A percentile compares a stretch with the other conserved stretches of the same genome.
phyloP scores from a whole-genome alignment of 345 rosid genomes.

The Abelmoschus esculentus region DNA sequence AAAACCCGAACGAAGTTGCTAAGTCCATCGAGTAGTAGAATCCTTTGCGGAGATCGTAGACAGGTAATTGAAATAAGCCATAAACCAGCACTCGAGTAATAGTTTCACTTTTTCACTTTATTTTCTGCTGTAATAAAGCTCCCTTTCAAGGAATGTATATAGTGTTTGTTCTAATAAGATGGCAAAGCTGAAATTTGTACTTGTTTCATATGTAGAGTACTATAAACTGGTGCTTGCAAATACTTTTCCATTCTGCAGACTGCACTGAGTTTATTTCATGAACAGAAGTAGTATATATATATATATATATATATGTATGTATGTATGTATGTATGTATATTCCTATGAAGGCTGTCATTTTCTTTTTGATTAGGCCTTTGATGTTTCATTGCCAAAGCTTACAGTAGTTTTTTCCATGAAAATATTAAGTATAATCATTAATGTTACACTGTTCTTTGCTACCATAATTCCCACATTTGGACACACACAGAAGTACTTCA shows the following conservation, averaged over 20 bases:
- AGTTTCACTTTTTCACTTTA: slow-evolving; percentile 11
- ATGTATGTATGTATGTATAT: too few species aligned
- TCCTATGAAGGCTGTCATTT: not conserved
- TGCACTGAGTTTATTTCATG: not conserved
- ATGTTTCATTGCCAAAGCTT: not conserved
- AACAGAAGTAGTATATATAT: too few species aligned
- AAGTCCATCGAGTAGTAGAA: slow-evolving; percentile 9
- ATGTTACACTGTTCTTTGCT: not conserved
- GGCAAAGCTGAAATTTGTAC: slow-evolving; percentile 16
- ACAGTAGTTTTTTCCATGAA: not conserved
- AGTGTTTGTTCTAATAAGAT: slow-evolving; percentile 31
- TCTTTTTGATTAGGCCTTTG: not conserved
- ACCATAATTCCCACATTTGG: not conserved
- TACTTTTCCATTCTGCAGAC: not conserved
- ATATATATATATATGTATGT: too few species aligned
- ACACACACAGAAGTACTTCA: not conserved
- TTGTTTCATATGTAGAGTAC: slow-evolving; percentile 9
- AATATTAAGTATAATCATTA: not conserved
- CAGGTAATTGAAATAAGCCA: slow-evolving; percentile 23
- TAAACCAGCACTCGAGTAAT: slow-evolving; percentile 10
- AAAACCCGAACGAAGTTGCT: slow-evolving; percentile 12
- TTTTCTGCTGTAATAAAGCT: slow-evolving; percentile 23
- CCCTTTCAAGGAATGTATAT: slow-evolving; percentile 29
- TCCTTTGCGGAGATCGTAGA: slow-evolving; percentile 9
- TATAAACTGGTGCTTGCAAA: not conserved